Evolutionary conservation across 2,329 filamentous ascomycete genomes (phyloP).

Genomic region (Ophiostoma quercus): DNA sequence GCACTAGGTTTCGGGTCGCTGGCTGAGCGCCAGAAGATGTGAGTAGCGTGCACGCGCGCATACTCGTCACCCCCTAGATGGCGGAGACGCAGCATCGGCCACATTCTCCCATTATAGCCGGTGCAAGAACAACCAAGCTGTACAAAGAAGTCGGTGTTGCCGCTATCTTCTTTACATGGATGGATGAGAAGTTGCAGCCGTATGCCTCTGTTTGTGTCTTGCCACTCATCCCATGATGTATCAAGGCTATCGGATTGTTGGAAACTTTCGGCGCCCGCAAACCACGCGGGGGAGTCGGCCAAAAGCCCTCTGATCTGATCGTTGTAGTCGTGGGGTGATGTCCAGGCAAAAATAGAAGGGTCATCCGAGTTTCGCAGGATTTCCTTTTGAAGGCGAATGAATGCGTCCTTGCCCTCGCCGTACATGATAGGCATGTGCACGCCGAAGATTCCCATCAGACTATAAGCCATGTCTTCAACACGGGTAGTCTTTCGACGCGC

Average conservation of each 20-base stretch:
- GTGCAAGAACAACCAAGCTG: background rate
- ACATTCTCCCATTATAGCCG: background rate
- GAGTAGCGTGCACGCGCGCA: background rate
- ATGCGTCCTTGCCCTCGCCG: background rate
- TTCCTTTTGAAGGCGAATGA: background rate
- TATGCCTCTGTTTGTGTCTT: background rate
- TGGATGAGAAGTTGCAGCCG: background rate
- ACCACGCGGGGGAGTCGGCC: background rate
- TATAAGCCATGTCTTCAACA: background rate
- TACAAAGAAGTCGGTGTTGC: background rate
- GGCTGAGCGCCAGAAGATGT: background rate
- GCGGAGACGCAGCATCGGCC: background rate
- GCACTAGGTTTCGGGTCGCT: background rate
- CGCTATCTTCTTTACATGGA: background rate
- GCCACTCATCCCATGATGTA: background rate
- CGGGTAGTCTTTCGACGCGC: background rate
- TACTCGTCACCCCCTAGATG: background rate
- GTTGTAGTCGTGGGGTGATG: background rate
- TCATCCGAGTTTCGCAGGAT: background rate
- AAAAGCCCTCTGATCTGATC: background rate
- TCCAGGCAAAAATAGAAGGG: background rate
- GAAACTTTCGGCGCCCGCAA: background rate
- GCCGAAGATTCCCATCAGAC: background rate
- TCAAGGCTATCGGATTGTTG: background rate
- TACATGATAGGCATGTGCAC: conserved; percentile 7